Base-by-base conservation (phyloP, 306 rosid genomes). In the Trifolium fragiferum region DNA sequence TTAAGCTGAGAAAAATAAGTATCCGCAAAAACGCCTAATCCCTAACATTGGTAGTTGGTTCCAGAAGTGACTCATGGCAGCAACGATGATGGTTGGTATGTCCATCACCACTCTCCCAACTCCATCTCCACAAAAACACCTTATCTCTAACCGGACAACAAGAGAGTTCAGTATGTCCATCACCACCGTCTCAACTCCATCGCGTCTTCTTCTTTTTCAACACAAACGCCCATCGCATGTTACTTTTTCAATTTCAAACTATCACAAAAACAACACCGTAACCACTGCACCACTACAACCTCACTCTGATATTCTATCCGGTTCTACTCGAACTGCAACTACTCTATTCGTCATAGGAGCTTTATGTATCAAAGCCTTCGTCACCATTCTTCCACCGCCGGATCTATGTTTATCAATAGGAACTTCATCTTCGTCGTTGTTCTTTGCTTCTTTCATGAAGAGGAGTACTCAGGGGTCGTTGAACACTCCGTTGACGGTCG, bases 401-500 rank as follows among this genome's bases (percentile, higher is more conserved):
- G 27, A 11, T 0, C 10, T 73, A 3, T 27, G 47, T 37, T 8
- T 16, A 9, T 63, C 68, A 1, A 63, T 37, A 0, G 68, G 47
- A 33, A 4, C 8, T 2, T 35, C 47, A 0, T 63, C 47, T 2
- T 16, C 10, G 0, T 18, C 19, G 0, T 18, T 88, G 50, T 87
- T 90, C 85, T 94, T 94, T 8, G 97, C 99, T 1, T 62, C 90
- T 0, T 13, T 89, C 0, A 6, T 43, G 2, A 51, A 70, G 8
- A 81, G 76, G 71, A 86, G 88, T 7, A 84, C 90, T 0, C 21
- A 49, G 0, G 89, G 93, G 0, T 80, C 66, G 13, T 82, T 95
- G 76, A 92, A 90, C 85, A 95, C 99, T 21, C 99, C 99, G 10
- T 75, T 95, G 41, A 92, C 98, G 13, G 99, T 95, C 8, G 99